Base-by-base conservation (phyloP, 1,139 yeast species). In the Yamadazyma dushanensis region DNA sequence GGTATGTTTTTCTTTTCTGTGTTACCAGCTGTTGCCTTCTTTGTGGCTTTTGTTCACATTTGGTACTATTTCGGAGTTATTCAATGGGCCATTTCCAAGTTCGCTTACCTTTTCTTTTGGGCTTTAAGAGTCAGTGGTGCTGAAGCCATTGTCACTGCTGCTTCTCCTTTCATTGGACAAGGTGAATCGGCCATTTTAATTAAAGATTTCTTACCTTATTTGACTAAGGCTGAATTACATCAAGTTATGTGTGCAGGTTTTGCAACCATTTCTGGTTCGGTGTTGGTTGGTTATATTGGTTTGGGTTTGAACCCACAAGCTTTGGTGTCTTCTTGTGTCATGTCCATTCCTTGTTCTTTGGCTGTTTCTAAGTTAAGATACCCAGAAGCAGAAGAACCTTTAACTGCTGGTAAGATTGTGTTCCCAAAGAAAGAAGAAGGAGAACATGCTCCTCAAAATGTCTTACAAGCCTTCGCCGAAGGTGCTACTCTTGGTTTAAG, bases 261-360 rank as follows among this genome's bases (percentile, higher is more conserved):
- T 53, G 78, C 84, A 8, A 80, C 86, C 32, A 79, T 80, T 46
- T 73, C 84, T 3, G 86, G 86, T 22, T 76, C 83, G 1, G 84
- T 79, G 19, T 66, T 80, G 46, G 84, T 78, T 8, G 76, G 84
- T 8, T 80, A 80, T 51, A 78, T 80, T 47, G 80, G 81, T 3
- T 67, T 80, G 54, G 86, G 86, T 29, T 68, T 79, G 47, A 77
- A 76, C 46, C 71, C 85, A 2, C 83, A 78, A 53, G 84, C 84
- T 6, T 65, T 80, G 49, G 78, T 80, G 17, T 74, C 83, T 15
- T 76, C 83, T 18, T 80, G 85, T 67, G 82, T 80, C 41, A 80
- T 80, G 86, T 78, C 84, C 2, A 79, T 80, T 53, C 86, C 86
- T 5, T 82, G 83, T 20, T 75, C 83, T 8, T 62, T 80, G 42